Conservation (phyloP, 2,329 filamentous ascomycete genomes). For the Colletotrichum cordylinicola region DNA sequence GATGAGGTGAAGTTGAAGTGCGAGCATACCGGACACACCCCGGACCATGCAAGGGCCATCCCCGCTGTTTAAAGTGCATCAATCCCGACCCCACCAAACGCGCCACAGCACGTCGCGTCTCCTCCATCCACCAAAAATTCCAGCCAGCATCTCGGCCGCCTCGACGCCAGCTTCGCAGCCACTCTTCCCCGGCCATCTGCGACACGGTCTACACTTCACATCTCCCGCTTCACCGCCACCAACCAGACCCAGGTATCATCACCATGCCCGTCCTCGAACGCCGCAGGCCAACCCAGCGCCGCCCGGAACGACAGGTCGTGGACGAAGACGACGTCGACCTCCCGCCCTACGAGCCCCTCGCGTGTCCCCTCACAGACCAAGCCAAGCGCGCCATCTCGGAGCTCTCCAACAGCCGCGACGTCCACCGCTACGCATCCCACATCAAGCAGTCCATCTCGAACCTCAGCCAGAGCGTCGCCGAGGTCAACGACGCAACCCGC, state of each 20-base stretch:
- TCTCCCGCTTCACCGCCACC: no score
- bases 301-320: slow-evolving; percentile 4
- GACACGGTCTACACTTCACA: background rate
- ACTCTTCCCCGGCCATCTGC: background rate
- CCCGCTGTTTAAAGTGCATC: background rate
- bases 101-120: slow-evolving; percentile 17
- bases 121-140: background rate
- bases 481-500: slow-evolving; percentile 53
- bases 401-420: slow-evolving; percentile 46
- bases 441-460: slow-evolving; percentile 49
- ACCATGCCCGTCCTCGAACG: slow-evolving; percentile 15
- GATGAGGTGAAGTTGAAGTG: background rate
- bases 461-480: slow-evolving; percentile 50
- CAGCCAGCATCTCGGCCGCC: background rate
- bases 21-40: background rate
- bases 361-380: slow-evolving; percentile 47
- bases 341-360: slow-evolving; percentile 57
- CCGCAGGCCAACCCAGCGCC: slow-evolving; percentile 10
- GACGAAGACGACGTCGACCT: slow-evolving; percentile 32
- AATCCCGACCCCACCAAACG: background rate
- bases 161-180: background rate
- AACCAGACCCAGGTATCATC: background rate
- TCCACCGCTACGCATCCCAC: slow-evolving; percentile 49
- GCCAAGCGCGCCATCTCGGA: slow-evolving; percentile 46
- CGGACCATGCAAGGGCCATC: background rate